These are phyloP conservation scores for Paramecium sonneborni DNA, from an alignment of 73 alveolate genomes.

Conservation along the genomic window DNA sequence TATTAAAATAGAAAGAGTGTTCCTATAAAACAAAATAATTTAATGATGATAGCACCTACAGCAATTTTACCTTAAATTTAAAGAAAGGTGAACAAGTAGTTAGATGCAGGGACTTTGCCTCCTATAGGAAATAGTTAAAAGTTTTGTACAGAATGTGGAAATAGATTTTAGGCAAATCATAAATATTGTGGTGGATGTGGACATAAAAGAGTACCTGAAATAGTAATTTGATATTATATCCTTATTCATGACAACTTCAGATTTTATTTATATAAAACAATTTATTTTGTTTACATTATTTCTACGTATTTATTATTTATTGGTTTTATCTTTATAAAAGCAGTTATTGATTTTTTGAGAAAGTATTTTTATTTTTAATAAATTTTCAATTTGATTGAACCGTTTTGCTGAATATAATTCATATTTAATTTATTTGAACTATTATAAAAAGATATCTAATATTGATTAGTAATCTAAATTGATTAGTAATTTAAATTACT, in stretches of 20 bases:
- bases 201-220: constrained; percentile 41
- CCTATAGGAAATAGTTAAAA: constrained; percentile 20
- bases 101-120: neutral
- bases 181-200: constrained; percentile 60
- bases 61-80: neutral
- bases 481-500: neutral
- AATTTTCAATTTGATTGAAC: neutral
- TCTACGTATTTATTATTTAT: neutral
- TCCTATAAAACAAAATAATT: neutral
- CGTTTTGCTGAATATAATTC: neutral
- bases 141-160: constrained; percentile 48
- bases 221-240: neutral
- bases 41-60: neutral
- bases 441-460: neutral
- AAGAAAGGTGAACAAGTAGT: neutral
- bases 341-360: neutral
- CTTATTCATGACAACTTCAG: neutral
- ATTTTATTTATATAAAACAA: neutral
- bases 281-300: neutral
- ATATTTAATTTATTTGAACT: neutral
- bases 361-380: neutral
- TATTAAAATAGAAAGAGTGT: neutral
- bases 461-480: neutral
- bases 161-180: neutral
- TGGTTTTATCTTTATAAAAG: neutral